Evolutionary conservation across 1,139 yeast genomes (phyloP).

Genomic region (Saccharomyces hybrid): DNA sequence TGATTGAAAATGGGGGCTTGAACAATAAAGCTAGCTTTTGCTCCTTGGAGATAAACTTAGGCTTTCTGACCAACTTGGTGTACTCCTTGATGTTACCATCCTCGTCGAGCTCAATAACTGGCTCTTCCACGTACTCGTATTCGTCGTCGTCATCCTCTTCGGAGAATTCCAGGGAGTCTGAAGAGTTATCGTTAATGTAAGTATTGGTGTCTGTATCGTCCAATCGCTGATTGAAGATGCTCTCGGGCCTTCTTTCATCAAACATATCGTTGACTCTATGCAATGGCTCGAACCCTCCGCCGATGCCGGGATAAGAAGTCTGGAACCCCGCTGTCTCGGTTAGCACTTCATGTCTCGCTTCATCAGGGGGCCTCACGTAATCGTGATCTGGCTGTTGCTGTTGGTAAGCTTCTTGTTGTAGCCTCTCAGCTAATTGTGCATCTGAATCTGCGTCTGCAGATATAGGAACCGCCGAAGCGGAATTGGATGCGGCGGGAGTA

Average conservation of each 20-base stretch:
- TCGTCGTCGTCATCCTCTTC: constrained; percentile 24
- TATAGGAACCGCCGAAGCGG: constrained; percentile 6
- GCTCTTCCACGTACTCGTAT: constrained; percentile 30
- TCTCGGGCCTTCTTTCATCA: constrained; percentile 36
- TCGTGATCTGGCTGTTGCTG: constrained; percentile 32
- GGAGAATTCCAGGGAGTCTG: constrained; percentile 7
- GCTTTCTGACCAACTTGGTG: constrained; percentile 23
- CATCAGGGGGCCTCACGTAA: constrained; percentile 70
- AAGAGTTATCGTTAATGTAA: constrained; percentile 17
- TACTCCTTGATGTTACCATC: constrained; percentile 30
- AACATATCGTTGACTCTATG: constrained; percentile 32
- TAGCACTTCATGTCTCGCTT: constrained; percentile 73
- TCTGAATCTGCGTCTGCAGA: constrained; percentile 36
- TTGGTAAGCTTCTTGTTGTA: constrained; percentile 59
- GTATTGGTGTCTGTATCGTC: constrained; percentile 18
- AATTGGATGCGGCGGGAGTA: constrained; percentile 9
- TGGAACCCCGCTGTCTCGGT: constrained; percentile 38
- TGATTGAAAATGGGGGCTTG: constrained; percentile 89
- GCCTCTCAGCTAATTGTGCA: constrained; percentile 51
- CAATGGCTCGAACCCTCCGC: constrained; percentile 31
- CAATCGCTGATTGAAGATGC: constrained; percentile 45
- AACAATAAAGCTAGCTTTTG: constrained; percentile 67
- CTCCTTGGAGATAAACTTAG: constrained; percentile 25
- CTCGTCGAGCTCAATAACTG: constrained; percentile 29
- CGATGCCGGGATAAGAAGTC: constrained; percentile 33